Base-by-base conservation (phyloP, 345 rosid species). In the Euphorbia tirucalli region DNA sequence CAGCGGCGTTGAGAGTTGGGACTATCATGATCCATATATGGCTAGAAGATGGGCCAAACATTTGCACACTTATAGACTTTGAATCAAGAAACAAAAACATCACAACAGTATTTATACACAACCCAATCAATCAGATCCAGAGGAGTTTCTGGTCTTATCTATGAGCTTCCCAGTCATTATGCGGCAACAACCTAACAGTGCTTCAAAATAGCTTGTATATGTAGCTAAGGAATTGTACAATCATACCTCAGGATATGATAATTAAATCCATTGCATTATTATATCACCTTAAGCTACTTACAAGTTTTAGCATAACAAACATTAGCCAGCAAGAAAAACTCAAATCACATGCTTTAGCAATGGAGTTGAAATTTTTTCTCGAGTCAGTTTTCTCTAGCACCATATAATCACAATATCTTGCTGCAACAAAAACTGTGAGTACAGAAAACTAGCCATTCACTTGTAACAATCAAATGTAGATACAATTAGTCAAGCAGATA, bases 41-140 rank as follows among this genome's bases (percentile, higher is more conserved):
- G 96, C 92, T 35, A 86, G 92, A 84, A 79, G 97, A 75, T 92
- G 96, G 96, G 90, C 93, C 35, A 92, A 88, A 77, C 90, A 87
- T 77, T 83, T 92, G 81, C 91, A 87, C 76, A 92, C 87, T 54
- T 90, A 86, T 68, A 83, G 89, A 80, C 77, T 87, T 65, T 81
- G 78, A 83, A 74, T 49, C 25, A 60, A 66, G 54, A 55, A 48
- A 28, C 61, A 64, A 30, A 61, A 7, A 71, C 25, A 28, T 61
- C 30, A 27, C 14, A 21, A 14, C 21, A 68, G 39, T 60, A 61
- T 54, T 27, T 24, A 60, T 18, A 60, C n/a, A 58, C 15, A 69
- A 32, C 27, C 48, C 49, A 30, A 68, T 65, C 56, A 46, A 71
- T 76, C 80, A 60, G 60, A 44, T 71, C 68, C 65, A 44, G 58